Base-by-base conservation (phyloP, 176 grass and related monocot genomes). In the Carex pumila region DNA sequence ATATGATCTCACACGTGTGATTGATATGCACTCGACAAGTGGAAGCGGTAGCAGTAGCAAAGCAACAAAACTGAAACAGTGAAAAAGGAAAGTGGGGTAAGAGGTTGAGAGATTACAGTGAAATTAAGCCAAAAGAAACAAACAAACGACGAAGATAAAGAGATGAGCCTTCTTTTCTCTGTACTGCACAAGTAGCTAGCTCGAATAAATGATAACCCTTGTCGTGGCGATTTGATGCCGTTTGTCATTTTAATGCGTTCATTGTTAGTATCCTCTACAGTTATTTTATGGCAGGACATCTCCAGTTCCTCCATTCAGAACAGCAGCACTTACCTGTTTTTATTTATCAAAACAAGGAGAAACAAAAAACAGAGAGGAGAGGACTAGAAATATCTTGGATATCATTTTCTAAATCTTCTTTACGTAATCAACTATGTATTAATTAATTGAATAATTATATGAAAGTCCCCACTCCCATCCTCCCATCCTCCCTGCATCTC, bases 211-310 rank as follows among this genome's bases (percentile, higher is more conserved):
- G 47, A 55, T 29, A 78, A 19, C 54, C 30, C 9, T 41, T 81
- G 55, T 32, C 79, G 79, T 62, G 79, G 79, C 79, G 79, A 81
- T 81, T 81, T 81, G 79, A 81, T 61, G 56, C 59, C 57, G 79
- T 43, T 37, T 81, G 56, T 19, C 45, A 36, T 81, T 79, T 62
- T 71, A 47, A 43, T 71, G 39, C 65, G 65, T 67, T 57, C 14
- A 61, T 22, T 22, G 30, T 61, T 45, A 17, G 31, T 1, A 37
- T 18, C 14, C 0, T 32, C 8, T 70, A 14, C 66, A 39, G 13
- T 70, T 32, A 2, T 6, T 41, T 70, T 14, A 3, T 31, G 4
- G n/a, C 66, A 10, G 66, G 12, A 37, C 2, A 70, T 70, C 13
- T 70, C 66, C 66, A 70, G 32, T 34, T 3, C 32, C 32, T 25